phyloP scores from a whole-genome alignment of 2,329 filamentous ascomycete genomes.

The Aspergillus fumigatiaffinis region DNA sequence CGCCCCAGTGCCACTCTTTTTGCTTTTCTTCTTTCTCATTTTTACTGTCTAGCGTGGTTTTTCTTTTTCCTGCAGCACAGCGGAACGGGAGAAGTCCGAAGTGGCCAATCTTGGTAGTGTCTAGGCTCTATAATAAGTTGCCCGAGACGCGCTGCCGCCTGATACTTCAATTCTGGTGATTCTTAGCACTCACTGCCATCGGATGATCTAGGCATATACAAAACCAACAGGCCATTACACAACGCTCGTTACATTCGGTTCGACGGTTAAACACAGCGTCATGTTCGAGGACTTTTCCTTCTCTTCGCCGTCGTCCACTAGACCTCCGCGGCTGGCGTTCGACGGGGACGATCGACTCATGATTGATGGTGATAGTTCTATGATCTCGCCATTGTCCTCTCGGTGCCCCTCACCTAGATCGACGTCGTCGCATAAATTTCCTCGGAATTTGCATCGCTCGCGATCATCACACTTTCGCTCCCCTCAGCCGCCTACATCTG shows the following conservation, averaged over 20 bases:
- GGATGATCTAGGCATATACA: neutral
- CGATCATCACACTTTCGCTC: constrained; percentile 33
- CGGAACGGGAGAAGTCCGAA: neutral
- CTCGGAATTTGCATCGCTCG: constrained; percentile 26
- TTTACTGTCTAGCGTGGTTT: neutral
- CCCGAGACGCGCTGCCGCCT: neutral
- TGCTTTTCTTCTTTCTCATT: neutral
- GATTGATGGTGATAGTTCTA: constrained; percentile 33
- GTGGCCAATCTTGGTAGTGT: neutral
- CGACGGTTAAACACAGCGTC: neutral
- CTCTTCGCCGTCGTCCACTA: constrained; percentile 32
- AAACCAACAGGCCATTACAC: neutral
- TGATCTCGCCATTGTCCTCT: constrained; percentile 41
- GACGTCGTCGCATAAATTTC: constrained; percentile 25
- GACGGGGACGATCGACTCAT: constrained; percentile 33
- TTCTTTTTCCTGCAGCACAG: constrained; percentile 1
- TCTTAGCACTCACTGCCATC: neutral
- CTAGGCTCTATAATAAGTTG: neutral
- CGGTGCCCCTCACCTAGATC: constrained; percentile 41
- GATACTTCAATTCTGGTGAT: neutral
- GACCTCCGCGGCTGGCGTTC: constrained; percentile 23
- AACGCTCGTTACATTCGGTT: neutral
- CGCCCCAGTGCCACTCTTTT: neutral
- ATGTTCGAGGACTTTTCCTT: constrained; percentile 45
- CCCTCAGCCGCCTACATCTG: constrained; percentile 39